phyloP scores from a whole-genome alignment of 768 basidiomycete genomes.

The Pleurotus pulmonarius region DNA sequence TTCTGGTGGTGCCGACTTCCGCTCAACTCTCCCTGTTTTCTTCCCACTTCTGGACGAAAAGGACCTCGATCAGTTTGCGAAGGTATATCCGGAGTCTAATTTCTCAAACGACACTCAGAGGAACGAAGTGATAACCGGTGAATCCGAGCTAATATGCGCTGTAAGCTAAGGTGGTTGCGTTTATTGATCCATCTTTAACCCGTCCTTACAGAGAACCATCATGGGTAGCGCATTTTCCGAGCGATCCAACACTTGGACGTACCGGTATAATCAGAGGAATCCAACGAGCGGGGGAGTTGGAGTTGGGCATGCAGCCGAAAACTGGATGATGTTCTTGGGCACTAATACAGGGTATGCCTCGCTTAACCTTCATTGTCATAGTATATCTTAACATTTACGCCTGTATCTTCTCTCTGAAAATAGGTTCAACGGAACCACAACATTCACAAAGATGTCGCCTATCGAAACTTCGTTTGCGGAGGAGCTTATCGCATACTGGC shows the following conservation, averaged over 20 bases:
- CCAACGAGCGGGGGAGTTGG: conserved; percentile 31
- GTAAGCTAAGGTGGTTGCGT: conserved; percentile 28
- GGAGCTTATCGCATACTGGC: conserved; percentile 64
- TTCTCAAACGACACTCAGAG: conserved; percentile 40
- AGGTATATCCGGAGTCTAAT: conserved; percentile 37
- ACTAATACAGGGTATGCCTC: conserved; percentile 51
- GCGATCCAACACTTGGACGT: conserved; percentile 41
- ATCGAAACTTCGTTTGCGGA: conserved; percentile 47
- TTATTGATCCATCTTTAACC: not conserved
- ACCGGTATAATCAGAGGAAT: conserved; percentile 57
- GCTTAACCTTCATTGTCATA: not conserved
- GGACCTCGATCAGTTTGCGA: conserved; percentile 34
- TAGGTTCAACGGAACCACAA: conserved; percentile 50
- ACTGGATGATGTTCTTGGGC: conserved; percentile 68
- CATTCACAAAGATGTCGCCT: conserved; percentile 41
- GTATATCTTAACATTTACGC: not conserved
- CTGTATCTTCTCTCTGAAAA: too few relatives aligned
- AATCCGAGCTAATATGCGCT: conserved; percentile 47
- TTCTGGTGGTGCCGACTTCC: conserved; percentile 34
- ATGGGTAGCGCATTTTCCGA: conserved; percentile 38
- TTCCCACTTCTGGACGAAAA: conserved; percentile 41
- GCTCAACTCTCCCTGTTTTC: conserved; percentile 30
- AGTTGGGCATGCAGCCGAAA: conserved; percentile 54
- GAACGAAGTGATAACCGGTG: conserved; percentile 44
- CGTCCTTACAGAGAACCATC: conserved; percentile 33